Evolutionary conservation across 768 basidiomycete genomes (phyloP), one percentile per base, ranked within the genome.

Genomic region (Ephemerocybe angulata): DNA sequence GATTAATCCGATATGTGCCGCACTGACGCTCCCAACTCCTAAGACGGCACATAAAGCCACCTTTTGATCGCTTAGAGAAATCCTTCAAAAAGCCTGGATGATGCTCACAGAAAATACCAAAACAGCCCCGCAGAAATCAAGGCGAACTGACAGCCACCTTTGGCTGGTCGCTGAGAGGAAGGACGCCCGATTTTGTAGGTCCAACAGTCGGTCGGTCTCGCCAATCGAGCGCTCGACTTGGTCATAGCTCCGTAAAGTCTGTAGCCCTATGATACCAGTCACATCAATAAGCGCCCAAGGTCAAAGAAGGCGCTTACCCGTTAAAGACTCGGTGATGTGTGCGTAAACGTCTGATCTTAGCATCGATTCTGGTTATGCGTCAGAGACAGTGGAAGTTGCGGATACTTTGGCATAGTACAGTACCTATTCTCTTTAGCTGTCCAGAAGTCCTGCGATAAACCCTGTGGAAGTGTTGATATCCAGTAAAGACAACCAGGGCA

Each of bases 251-350:
- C 89, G 80, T 44, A 90, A 82, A 5, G 86, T 89, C 0, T 82
- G 75, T 27, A 85, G 71, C 12, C 88, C 73, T 73, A 30, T 46
- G 3, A 17, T 54, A 38, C 48, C 17, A 33, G 24, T 40, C 19
- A 38, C 17, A 17, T 35, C 22, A 27, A n/a, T 5, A 24, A 19
- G 19, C 4, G 27, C 11, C 3, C 4, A n/a, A 3, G 29, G 12
- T 17, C 21, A 31, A 33, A 19, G 27, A 4, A 28, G 1, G 3
- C n/a, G 29, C 61, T 13, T 53, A 72, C 88, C 62, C 19, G 83
- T 83, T 3, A 91, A 71, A 1, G 85, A 87, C 67, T 91, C 90
- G 0, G 86, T 80, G 64, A 91, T 87, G 62, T 89, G 87, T 0
- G 87, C 80, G 65, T 91, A 91, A 7, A 92, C 75, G 11, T 85